A percentile compares a stretch with the other conserved stretches of the same genome.
Evolutionary conservation across 129 eudicot genomes (phyloP).

Genomic region (Helichrysum umbraculigerum): DNA sequence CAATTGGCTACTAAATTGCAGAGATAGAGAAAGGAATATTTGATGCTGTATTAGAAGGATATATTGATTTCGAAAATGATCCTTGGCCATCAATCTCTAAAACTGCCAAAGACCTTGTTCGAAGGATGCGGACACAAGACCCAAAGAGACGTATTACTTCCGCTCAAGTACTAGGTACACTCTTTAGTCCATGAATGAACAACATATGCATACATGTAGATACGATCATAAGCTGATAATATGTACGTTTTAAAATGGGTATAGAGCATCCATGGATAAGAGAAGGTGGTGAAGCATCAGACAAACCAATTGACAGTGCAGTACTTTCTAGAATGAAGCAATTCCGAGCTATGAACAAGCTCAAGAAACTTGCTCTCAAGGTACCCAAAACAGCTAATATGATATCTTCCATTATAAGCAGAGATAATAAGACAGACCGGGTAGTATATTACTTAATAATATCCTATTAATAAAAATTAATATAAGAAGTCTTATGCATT

Average conservation of each 20-base stretch:
- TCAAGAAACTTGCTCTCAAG: slow-evolving; percentile 92
- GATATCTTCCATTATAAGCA: background rate
- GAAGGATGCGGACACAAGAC: slow-evolving; percentile 64
- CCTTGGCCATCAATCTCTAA: slow-evolving; percentile 79
- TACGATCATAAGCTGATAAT: background rate
- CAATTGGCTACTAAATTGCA: slow-evolving; percentile 24
- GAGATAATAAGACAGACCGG: background rate
- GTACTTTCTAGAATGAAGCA: slow-evolving; percentile 94
- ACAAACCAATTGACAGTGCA: slow-evolving; percentile 88
- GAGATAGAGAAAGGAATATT: slow-evolving; percentile 77
- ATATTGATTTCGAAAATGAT: slow-evolving; percentile 58
- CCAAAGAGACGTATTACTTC: slow-evolving; percentile 74
- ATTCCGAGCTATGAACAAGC: slow-evolving; percentile 97
- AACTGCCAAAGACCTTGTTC: slow-evolving; percentile 79
- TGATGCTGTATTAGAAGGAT: slow-evolving; percentile 64
- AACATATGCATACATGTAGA: background rate
- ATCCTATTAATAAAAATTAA: no score
- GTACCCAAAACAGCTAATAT: slow-evolving; percentile 26
- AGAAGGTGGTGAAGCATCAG: slow-evolving; percentile 93
- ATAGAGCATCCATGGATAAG: slow-evolving; percentile 91
- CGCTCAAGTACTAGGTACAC: slow-evolving; percentile 78
- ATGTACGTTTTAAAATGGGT: slow-evolving; percentile 12
- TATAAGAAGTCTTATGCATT: no score
- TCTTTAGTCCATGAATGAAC: background rate
- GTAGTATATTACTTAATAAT: no score